A percentile compares a stretch with the other conserved stretches of the same genome.
phyloP scores from a whole-genome alignment of 768 basidiomycete genomes.

The Podaxis sp. region DNA sequence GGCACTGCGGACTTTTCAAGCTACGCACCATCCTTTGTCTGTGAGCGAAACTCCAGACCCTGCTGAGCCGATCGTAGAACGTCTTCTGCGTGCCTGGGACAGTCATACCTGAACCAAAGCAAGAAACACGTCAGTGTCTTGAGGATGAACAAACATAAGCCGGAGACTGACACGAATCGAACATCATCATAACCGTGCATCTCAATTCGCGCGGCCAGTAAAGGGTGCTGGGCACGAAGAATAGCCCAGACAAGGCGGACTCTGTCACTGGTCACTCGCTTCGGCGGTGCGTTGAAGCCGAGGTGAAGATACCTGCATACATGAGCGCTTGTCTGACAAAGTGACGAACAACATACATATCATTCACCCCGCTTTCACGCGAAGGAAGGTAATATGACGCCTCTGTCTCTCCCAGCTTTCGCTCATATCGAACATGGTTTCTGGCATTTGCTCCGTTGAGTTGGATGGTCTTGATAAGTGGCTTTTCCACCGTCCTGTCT shows the following conservation, averaged over 20 bases:
- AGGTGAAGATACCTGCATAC: conserved; percentile 73
- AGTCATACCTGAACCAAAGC: conserved; percentile 39
- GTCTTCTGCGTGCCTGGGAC: conserved; percentile 39
- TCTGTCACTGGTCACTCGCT: conserved; percentile 42
- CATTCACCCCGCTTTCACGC: conserved; percentile 79
- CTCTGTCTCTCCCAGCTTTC: conserved; percentile 72
- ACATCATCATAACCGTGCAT: conserved; percentile 66
- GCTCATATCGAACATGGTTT: conserved; percentile 28
- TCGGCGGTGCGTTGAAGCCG: conserved; percentile 51
- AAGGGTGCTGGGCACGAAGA: conserved; percentile 65
- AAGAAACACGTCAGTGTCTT: not conserved
- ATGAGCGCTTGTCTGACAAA: conserved; percentile 1
- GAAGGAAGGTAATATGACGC: conserved; percentile 78
- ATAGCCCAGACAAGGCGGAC: conserved; percentile 69
- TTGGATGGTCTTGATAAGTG: not conserved
- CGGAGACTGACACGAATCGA: conserved; percentile 55
- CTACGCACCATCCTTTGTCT: conserved; percentile 53
- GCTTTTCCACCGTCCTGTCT: not conserved
- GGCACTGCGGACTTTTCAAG: not conserved
- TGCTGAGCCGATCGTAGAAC: conserved; percentile 47
- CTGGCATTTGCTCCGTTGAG: not conserved
- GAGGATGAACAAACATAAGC: not conserved
- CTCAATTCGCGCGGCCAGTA: conserved; percentile 60
- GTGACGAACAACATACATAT: conserved; percentile 56
- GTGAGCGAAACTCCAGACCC: conserved; percentile 47